Evolutionary conservation across 192 early-diverging fungal species (phyloP).

Genomic region (Podila epigama): DNA sequence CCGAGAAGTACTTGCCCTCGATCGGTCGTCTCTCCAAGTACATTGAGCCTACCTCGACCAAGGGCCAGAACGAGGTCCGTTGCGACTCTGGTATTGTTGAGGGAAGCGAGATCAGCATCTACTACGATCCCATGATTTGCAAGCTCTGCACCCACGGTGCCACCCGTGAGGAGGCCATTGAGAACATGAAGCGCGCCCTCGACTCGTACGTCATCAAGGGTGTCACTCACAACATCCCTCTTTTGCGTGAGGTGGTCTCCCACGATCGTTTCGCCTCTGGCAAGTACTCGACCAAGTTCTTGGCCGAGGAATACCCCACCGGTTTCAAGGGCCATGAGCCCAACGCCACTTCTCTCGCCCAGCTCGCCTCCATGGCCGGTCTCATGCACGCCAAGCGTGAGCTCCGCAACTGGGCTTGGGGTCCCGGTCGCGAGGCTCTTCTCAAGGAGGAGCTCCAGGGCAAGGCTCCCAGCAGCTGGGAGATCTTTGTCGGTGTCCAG

Average conservation of each 20-base stretch:
- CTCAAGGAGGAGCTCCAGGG: conserved; percentile 43
- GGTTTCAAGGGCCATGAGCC: conserved; percentile 85
- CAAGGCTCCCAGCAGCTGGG: conserved; percentile 51
- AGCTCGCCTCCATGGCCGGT: conserved; percentile 73
- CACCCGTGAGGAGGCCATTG: conserved; percentile 78
- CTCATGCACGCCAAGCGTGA: conserved; percentile 74
- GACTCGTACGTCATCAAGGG: conserved; percentile 94
- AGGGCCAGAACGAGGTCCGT: conserved; percentile 68
- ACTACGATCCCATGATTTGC: conserved; percentile 97
- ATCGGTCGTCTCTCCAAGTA: conserved; percentile 89
- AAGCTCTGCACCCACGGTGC: conserved; percentile 89
- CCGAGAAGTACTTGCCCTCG: conserved; percentile 91
- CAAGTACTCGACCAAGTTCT: conserved; percentile 83
- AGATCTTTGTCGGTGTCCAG: conserved; percentile 60
- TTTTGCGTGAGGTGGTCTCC: conserved; percentile 85
- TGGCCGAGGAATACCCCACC: conserved; percentile 87
- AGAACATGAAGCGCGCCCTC: conserved; percentile 81
- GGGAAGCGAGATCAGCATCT: conserved; percentile 92
- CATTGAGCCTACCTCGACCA: conserved; percentile 72
- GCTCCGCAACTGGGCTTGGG: conserved; percentile 66
- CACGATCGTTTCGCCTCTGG: conserved; percentile 77
- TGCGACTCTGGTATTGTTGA: conserved; percentile 94
- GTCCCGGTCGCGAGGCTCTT: conserved; percentile 51
- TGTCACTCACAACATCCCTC: conserved; percentile 95
- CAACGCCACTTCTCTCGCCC: conserved; percentile 50